Percentiles rank a stretch among this genome's conserved stretches.
phyloP scores from a whole-genome alignment of 2,329 filamentous ascomycete species.

The Exophiala xenobiotica region DNA sequence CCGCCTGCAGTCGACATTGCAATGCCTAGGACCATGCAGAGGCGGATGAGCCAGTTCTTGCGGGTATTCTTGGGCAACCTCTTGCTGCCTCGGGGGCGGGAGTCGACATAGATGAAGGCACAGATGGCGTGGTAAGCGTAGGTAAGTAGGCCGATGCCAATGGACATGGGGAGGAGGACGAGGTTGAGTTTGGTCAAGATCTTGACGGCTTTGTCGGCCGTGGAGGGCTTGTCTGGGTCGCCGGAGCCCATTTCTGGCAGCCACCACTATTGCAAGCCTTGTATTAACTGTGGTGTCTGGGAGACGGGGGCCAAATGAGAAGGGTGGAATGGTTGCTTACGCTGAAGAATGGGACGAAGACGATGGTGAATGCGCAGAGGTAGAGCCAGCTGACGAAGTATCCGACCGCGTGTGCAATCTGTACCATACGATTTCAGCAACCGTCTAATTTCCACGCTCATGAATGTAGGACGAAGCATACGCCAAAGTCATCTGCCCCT shows the following conservation, averaged over 20 bases:
- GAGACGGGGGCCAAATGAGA: neutral
- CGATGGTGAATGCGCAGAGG: constrained; percentile 27
- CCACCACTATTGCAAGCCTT: constrained; percentile 27
- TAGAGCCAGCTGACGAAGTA: constrained; percentile 30
- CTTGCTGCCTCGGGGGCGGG: constrained; percentile 15
- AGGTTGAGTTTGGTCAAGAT: constrained; percentile 27
- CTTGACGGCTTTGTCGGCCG: constrained; percentile 13
- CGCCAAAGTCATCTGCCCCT: constrained; percentile 28
- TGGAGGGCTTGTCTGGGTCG: constrained; percentile 12
- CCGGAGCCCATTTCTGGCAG: constrained; percentile 19
- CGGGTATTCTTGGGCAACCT: constrained; percentile 25
- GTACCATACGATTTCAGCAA: neutral
- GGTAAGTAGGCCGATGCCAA: constrained; percentile 20
- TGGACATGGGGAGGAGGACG: constrained; percentile 26
- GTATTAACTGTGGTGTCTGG: neutral
- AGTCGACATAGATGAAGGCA: constrained; percentile 29
- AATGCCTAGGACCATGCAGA: constrained; percentile 25
- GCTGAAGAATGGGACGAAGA: constrained; percentile 28
- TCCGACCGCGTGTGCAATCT: constrained; percentile 30
- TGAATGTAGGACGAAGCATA: constrained; percentile 8
- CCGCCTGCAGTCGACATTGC: constrained; percentile 20
- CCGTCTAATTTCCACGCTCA: neutral
- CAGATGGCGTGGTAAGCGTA: constrained; percentile 24
- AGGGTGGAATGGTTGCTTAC: constrained; percentile 14
- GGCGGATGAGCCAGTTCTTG: constrained; percentile 28